These are phyloP conservation scores for Rhizomucor pusillus DNA, from an alignment of 371 early-diverging fungal species.

Conservation along the genomic window DNA sequence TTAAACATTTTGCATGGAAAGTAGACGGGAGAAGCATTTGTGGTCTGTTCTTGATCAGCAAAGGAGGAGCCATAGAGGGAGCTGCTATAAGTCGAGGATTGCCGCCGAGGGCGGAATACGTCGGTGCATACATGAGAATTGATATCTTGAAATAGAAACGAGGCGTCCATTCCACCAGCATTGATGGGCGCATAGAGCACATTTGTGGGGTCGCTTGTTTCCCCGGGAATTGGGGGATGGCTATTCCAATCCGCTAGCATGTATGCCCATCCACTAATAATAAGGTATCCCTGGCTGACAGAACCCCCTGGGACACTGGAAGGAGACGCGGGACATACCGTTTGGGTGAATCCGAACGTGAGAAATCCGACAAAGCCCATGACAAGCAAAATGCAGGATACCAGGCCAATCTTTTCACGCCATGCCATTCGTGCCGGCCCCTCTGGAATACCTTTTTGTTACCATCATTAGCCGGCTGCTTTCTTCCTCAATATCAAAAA, in stretches of 20 bases:
- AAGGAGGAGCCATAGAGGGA: slow-evolving; percentile 16
- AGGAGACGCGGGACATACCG: slow-evolving; percentile 48
- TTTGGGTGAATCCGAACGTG: slow-evolving; percentile 58
- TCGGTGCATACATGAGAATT: slow-evolving; percentile 56
- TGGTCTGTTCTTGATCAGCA: not conserved
- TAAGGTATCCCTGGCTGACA: slow-evolving; percentile 39
- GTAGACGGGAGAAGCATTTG: slow-evolving; percentile 44
- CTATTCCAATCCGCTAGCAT: slow-evolving; percentile 44
- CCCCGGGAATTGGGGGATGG: slow-evolving; percentile 45
- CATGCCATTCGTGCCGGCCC: slow-evolving; percentile 70
- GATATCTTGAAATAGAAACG: slow-evolving; percentile 48
- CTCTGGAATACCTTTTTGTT: slow-evolving; percentile 35
- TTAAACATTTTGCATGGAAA: slow-evolving; percentile 70
- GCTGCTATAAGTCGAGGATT: not conserved
- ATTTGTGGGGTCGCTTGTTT: slow-evolving; percentile 39
- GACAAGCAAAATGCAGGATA: slow-evolving; percentile 57
- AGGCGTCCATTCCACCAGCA: slow-evolving; percentile 63
- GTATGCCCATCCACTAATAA: slow-evolving; percentile 58
- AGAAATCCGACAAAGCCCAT: slow-evolving; percentile 56
- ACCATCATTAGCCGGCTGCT: not conserved
- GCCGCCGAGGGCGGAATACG: slow-evolving; percentile 17
- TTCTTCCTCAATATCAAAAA: not conserved
- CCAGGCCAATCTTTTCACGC: slow-evolving; percentile 83
- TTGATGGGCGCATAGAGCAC: slow-evolving; percentile 56
- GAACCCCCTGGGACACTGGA: slow-evolving; percentile 24